A percentile compares a stretch with the other conserved stretches of the same genome.
Conservation (phyloP, 352 stramenopile species). For the Plasmopara halstedii region DNA sequence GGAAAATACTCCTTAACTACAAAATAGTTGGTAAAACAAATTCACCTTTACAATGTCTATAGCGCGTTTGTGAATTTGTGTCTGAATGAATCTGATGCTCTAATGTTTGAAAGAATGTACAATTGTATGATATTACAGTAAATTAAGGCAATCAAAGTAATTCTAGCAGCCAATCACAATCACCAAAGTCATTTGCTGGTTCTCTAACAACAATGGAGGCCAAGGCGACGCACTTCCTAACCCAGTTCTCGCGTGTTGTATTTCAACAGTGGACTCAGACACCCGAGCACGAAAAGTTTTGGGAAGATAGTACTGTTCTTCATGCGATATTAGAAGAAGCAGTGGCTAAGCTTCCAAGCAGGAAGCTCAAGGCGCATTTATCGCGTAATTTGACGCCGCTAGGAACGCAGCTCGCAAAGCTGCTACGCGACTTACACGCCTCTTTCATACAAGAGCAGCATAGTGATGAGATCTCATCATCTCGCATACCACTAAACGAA, state of each 20-base stretch:
- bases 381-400: slow-evolving; percentile 26
- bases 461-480: not conserved
- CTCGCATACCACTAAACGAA: slow-evolving; percentile 36
- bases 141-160: too few species aligned
- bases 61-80: too few species aligned
- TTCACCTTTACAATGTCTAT: too few species aligned
- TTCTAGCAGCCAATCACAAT: too few species aligned
- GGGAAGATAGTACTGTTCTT: slow-evolving; percentile 33
- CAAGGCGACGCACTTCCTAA: slow-evolving; percentile 49
- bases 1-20: too few species aligned
- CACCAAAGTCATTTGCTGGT: too few species aligned
- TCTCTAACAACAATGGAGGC: slow-evolving; percentile 19
- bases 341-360: slow-evolving; percentile 47
- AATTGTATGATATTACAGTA: too few species aligned
- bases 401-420: slow-evolving; percentile 17
- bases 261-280: slow-evolving; percentile 51
- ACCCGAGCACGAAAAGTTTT: slow-evolving; percentile 36
- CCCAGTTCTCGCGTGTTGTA: slow-evolving; percentile 41
- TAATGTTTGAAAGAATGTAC: too few species aligned
- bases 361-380: slow-evolving; percentile 38
- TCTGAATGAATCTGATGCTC: too few species aligned
- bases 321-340: slow-evolving; percentile 43
- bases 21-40: too few species aligned
- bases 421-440: slow-evolving; percentile 30
- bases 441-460: slow-evolving; percentile 15